Conservation (phyloP, 2,329 filamentous ascomycete species). For the Pseudovirgaria hyperparasitica region DNA sequence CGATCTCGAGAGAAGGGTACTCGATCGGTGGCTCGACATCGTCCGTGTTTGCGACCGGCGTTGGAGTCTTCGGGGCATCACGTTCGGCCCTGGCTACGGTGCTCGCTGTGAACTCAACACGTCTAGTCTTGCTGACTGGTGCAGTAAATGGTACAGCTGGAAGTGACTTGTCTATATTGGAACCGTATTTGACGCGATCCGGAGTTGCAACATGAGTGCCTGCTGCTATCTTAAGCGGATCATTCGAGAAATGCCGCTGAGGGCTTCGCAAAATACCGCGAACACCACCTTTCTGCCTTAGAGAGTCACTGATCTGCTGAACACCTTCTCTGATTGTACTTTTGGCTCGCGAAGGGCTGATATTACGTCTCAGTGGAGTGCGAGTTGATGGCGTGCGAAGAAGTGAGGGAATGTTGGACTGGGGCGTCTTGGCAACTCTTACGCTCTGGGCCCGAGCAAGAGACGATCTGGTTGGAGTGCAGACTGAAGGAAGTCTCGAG, state of each 20-base stretch:
- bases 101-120: slow-evolving; percentile 67
- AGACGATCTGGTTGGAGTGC: slow-evolving; percentile 70
- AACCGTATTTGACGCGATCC: slow-evolving; percentile 5
- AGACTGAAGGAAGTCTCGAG: slow-evolving; percentile 31
- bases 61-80: slow-evolving; percentile 17
- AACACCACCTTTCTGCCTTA: slow-evolving; percentile 41
- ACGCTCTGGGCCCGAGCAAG: slow-evolving; percentile 47
- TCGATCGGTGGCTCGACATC: slow-evolving; percentile 16
- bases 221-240: slow-evolving; percentile 45
- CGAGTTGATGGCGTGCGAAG: slow-evolving; percentile 40
- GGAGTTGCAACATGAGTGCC: slow-evolving; percentile 43
- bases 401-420: slow-evolving; percentile 42
- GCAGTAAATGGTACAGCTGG: slow-evolving; percentile 48
- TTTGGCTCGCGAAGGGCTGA: slow-evolving; percentile 19
- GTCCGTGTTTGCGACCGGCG: slow-evolving; percentile 22
- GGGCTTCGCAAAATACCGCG: slow-evolving; percentile 52
- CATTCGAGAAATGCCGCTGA: slow-evolving; percentile 45
- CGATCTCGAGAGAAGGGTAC: slow-evolving; percentile 23
- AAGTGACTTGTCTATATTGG: slow-evolving; percentile 38
- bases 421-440: slow-evolving; percentile 31
- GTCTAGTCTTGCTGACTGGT: slow-evolving; percentile 65
- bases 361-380: slow-evolving; percentile 26
- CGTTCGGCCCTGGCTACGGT: slow-evolving; percentile 37
- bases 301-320: slow-evolving; percentile 28
- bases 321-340: slow-evolving; percentile 24